Conservation (phyloP, 495 filamentous ascomycete genomes). For the Apodospora peruviana region DNA sequence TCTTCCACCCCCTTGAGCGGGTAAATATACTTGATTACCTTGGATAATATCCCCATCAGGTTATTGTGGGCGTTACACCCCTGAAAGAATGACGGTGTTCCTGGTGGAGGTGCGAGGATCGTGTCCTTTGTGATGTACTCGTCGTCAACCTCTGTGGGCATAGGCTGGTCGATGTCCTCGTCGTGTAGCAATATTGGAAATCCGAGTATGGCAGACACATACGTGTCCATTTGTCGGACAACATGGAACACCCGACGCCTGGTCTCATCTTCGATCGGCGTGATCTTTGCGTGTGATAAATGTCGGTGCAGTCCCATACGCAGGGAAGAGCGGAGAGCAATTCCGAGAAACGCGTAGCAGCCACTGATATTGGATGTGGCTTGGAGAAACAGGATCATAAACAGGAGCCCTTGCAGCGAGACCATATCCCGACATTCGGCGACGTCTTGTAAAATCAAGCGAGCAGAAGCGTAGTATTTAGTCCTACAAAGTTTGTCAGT, state of each 20-base stretch:
- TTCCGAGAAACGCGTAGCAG: constrained; percentile 89
- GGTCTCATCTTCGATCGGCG: constrained; percentile 77
- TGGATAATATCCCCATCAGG: constrained; percentile 71
- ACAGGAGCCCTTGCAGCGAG: constrained; percentile 80
- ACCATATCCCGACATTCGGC: constrained; percentile 85
- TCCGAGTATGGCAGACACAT: constrained; percentile 83
- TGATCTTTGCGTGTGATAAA: constrained; percentile 62
- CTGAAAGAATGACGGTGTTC: constrained; percentile 65
- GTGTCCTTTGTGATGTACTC: constrained; percentile 78
- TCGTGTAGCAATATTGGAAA: constrained; percentile 78
- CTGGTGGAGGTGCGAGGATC: constrained; percentile 70
- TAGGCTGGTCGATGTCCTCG: constrained; percentile 88
- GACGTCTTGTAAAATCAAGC: constrained; percentile 72
- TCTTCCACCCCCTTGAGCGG: constrained; percentile 71
- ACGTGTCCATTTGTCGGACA: constrained; percentile 88
- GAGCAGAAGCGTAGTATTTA: constrained; percentile 77
- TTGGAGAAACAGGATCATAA: constrained; percentile 91
- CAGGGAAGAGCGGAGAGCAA: constrained; percentile 78
- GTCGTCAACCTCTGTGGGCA: constrained; percentile 81
- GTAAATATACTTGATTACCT: constrained; percentile 86
- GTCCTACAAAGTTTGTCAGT: constrained; percentile 53
- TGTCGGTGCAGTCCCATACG: constrained; percentile 85
- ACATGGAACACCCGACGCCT: constrained; percentile 87
- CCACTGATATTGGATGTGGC: constrained; percentile 85
- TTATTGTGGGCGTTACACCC: constrained; percentile 81